Percentiles rank a stretch among this genome's conserved stretches.
Evolutionary conservation across 2,329 filamentous ascomycete species (phyloP).

Genomic region (Calonectria hawksworthii): DNA sequence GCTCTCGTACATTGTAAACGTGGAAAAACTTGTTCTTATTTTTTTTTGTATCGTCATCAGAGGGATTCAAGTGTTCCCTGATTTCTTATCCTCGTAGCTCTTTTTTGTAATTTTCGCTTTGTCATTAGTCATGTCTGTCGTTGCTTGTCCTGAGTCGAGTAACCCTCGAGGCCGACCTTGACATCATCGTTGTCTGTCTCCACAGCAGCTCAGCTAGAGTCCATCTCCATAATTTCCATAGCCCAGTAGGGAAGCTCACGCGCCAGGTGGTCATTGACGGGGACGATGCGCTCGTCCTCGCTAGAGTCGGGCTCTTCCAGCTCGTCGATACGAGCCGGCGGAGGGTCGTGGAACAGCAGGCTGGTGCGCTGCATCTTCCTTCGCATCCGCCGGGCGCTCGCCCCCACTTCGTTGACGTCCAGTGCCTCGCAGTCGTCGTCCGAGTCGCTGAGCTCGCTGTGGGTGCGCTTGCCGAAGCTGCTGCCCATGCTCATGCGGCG

Average conservation of each 20-base stretch:
- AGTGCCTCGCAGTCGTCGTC: conserved; percentile 58
- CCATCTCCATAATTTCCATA: conserved; percentile 66
- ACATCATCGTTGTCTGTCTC: conserved; percentile 21
- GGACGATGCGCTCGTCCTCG: conserved; percentile 58
- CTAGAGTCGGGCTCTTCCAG: conserved; percentile 66
- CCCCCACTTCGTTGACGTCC: conserved; percentile 60
- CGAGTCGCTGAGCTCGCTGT: conserved; percentile 67
- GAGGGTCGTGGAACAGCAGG: conserved; percentile 65
- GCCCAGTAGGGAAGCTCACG: conserved; percentile 65
- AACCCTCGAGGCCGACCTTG: conserved; percentile 33
- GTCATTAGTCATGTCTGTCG: conserved; percentile 44
- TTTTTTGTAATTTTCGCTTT: conserved; percentile 25
- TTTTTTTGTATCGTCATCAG: conserved; percentile 41
- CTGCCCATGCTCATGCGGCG: conserved; percentile 66
- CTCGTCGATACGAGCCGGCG: conserved; percentile 66
- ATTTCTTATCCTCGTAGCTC: conserved; percentile 40
- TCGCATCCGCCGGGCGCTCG: conserved; percentile 62
- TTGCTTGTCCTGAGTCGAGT: conserved; percentile 25
- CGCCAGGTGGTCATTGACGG: conserved; percentile 57
- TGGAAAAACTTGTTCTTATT: conserved; percentile 33
- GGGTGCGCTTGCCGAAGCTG: conserved; percentile 68
- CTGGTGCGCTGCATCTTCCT: conserved; percentile 62
- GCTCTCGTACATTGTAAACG: conserved; percentile 38
- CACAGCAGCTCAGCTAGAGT: conserved; percentile 47
- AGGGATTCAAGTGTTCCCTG: conserved; percentile 31